These are phyloP conservation scores for Thalassiosira hispida DNA, from an alignment of 352 stramenopile species.

Conservation along the genomic window DNA sequence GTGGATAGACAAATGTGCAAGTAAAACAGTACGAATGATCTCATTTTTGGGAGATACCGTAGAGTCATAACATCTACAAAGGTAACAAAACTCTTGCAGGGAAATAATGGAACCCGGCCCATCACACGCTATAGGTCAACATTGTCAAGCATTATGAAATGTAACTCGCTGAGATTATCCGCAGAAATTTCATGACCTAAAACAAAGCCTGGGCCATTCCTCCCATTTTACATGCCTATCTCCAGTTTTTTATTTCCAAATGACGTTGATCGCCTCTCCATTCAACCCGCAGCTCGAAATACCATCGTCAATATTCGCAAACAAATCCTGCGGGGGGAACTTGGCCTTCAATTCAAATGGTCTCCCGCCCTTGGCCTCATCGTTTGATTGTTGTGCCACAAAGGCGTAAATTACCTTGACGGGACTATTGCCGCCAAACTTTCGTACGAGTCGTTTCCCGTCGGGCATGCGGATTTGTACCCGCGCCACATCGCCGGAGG, in stretches of 20 bases:
- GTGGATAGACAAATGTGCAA: no score
- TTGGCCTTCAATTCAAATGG: slow-evolving; percentile 75
- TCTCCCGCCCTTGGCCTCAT: slow-evolving; percentile 63
- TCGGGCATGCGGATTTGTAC: slow-evolving; percentile 82
- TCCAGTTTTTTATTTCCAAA: slow-evolving; percentile 66
- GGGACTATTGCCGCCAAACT: slow-evolving; percentile 55
- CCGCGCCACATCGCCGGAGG: slow-evolving; percentile 51
- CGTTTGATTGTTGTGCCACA: slow-evolving; percentile 73
- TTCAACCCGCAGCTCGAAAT: slow-evolving; percentile 67
- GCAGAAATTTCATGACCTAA: no score
- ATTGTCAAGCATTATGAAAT: no score
- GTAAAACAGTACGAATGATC: no score
- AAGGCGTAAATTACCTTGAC: slow-evolving; percentile 81
- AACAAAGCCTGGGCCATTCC: no score
- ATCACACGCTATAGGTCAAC: no score
- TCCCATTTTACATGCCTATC: no score
- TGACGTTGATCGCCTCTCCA: slow-evolving; percentile 75
- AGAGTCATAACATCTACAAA: no score
- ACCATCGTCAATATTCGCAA: slow-evolving; percentile 59
- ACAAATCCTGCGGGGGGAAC: slow-evolving; percentile 80
- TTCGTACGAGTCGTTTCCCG: slow-evolving; percentile 73
- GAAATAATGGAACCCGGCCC: no score
- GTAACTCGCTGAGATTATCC: no score
- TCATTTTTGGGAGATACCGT: no score
- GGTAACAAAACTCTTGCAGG: no score